Base-by-base conservation (phyloP, 78 protist species). In the Monocercomonoides exilis region DNA sequence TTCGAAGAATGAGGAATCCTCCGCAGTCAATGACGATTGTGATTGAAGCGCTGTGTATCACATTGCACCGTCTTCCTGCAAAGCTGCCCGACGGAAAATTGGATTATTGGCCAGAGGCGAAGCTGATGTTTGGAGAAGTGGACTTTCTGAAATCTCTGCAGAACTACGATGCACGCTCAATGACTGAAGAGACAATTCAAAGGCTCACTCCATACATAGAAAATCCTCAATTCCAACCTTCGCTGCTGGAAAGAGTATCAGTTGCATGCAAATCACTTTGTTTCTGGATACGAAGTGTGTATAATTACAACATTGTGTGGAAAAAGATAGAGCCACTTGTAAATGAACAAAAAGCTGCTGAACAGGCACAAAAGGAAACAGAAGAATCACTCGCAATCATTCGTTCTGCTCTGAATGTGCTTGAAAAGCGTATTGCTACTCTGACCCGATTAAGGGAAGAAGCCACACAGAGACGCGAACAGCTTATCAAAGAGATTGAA, bases 11-110 rank as follows among this genome's bases (percentile, higher is more conserved):
- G 6, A 29, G 41, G 3, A 70, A 84, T n/a, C 91, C 91, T 34
- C 91, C 91, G 3, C 43, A 4, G 29, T 46, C 42, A 43, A 87
- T 89, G 36, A 6, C 46, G 81, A 42, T 54, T 54, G 70, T 54
- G 70, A 54, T 54, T 54, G 70, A 54, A 21, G 70, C 70, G 11
- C 70, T 54, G 38, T 54, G 38, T 21, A 54, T 54, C 21, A 54
- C 21, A 11, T 21, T 54, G 38, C 38, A 21, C 21, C 70, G 70
- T 29, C 11, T 21, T 54, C 70, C 70, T 21, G 11, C 70, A 54
- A 54, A 54, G 21, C 70, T 54, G 38, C 70, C 70, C 11, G 21
- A 54, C 21, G 70, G 70, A 29, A 11, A 54, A 21, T 21, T 21
- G 21, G 70, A 54, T 54, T 54, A 54, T 54, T 54, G 70, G 70